Conservation (phyloP, 176 grass and related monocot species). For the Alloteropsis semialata region DNA sequence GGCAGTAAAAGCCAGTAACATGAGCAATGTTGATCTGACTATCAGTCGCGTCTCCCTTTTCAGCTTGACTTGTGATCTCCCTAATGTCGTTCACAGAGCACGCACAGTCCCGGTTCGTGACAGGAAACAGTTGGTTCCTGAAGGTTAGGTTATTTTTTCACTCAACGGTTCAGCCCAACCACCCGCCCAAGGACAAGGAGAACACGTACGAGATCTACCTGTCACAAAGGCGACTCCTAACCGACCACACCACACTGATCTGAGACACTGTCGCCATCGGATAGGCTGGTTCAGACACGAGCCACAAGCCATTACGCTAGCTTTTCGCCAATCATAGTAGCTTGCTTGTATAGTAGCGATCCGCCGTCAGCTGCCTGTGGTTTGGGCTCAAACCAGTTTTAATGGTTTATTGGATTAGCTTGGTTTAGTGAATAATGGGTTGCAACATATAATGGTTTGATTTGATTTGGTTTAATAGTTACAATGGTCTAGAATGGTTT, state of each 20-base stretch:
- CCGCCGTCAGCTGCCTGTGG: too few species aligned
- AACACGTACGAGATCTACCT: neutral
- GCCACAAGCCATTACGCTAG: neutral
- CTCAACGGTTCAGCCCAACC: neutral
- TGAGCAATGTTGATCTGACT: neutral
- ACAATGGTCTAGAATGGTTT: too few species aligned
- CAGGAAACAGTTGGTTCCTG: neutral
- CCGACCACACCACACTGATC: neutral
- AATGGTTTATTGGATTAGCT: too few species aligned
- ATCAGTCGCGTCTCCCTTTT: neutral
- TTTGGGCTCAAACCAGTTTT: too few species aligned
- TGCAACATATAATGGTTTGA: too few species aligned
- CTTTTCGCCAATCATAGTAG: neutral
- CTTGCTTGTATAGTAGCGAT: neutral
- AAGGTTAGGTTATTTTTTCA: neutral
- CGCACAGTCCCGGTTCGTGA: neutral
- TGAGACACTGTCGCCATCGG: neutral
- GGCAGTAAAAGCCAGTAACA: neutral
- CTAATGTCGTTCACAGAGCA: neutral
- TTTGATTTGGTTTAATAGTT: too few species aligned
- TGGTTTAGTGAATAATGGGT: too few species aligned
- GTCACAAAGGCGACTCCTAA: neutral
- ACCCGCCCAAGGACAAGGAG: neutral
- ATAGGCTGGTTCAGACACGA: slow-evolving; percentile 6
- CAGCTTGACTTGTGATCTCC: neutral